Conservation (phyloP, 805 yeast genomes). For the Saccharomycopsis capsularis region DNA sequence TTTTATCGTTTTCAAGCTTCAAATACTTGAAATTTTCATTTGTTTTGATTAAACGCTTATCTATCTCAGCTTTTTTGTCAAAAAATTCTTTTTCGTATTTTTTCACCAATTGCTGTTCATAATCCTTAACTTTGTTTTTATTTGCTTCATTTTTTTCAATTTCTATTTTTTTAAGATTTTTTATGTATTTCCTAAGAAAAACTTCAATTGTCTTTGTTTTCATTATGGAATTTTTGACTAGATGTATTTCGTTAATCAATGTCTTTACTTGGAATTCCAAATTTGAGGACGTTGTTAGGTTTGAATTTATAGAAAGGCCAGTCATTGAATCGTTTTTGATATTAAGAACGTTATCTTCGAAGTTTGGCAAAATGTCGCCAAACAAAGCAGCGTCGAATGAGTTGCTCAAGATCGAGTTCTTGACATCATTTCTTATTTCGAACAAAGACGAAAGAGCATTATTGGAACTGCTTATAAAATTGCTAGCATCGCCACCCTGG, state of each 20-base stretch:
- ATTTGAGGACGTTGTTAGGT: conserved; percentile 48
- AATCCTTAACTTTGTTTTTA: conserved; percentile 20
- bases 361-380: conserved; percentile 44
- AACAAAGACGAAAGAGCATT: neutral
- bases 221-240: conserved; percentile 52
- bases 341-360: conserved; percentile 47
- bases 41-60: conserved; percentile 9
- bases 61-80: conserved; percentile 14
- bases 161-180: conserved; percentile 20
- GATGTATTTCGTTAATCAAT: conserved; percentile 47
- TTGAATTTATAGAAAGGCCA: conserved; percentile 54
- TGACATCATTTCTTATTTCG: conserved; percentile 24
- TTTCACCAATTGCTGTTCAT: conserved; percentile 17
- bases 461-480: no score
- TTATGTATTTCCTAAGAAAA: conserved; percentile 45
- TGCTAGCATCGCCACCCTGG: conserved; percentile 9
- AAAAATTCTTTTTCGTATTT: conserved; percentile 17
- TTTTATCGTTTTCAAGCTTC: conserved; percentile 12
- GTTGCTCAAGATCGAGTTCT: conserved; percentile 17
- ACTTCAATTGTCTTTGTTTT: conserved; percentile 47
- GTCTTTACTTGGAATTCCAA: conserved; percentile 50
- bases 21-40: conserved; percentile 6
- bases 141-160: conserved; percentile 20
- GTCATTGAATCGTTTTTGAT: conserved; percentile 40
- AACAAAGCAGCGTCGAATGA: conserved; percentile 56